These are phyloP conservation scores for Paulownia fortunei DNA, from an alignment of 257 asterid genomes.

Conservation along the genomic window DNA sequence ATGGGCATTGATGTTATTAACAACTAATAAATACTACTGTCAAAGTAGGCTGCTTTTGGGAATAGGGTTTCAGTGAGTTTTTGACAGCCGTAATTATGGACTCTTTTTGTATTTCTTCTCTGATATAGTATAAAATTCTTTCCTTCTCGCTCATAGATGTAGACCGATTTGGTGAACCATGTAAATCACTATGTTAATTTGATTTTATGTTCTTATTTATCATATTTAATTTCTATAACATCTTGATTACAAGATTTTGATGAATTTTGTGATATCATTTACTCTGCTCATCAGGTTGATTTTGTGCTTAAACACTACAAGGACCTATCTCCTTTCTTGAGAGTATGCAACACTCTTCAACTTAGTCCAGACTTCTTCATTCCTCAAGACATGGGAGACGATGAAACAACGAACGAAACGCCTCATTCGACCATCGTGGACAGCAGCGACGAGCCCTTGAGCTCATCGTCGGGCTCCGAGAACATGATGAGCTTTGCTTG, in stretches of 20 bases:
- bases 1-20: conserved; percentile 7
- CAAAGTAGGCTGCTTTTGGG: too few species aligned
- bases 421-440: conserved; percentile 73
- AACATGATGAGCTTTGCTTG: conserved; percentile 77
- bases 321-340: conserved; percentile 76
- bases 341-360: conserved; percentile 75
- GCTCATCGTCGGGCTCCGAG: conserved; percentile 74
- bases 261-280: background rate
- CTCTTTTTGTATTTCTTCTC: too few species aligned
- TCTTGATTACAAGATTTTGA: background rate
- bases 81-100: conserved; percentile 14
- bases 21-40: background rate
- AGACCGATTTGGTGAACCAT: background rate
- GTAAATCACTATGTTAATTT: background rate
- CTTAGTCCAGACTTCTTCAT: conserved; percentile 90
- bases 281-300: conserved; percentile 61
- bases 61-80: conserved; percentile 26
- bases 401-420: conserved; percentile 64
- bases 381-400: conserved; percentile 81
- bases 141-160: too few species aligned
- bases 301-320: conserved; percentile 70
- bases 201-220: background rate
- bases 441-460: conserved; percentile 53
- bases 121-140: too few species aligned
- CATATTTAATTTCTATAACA: background rate